phyloP scores from a whole-genome alignment of 148 eudicot genomes.

The Hydrangea macrophylla region DNA sequence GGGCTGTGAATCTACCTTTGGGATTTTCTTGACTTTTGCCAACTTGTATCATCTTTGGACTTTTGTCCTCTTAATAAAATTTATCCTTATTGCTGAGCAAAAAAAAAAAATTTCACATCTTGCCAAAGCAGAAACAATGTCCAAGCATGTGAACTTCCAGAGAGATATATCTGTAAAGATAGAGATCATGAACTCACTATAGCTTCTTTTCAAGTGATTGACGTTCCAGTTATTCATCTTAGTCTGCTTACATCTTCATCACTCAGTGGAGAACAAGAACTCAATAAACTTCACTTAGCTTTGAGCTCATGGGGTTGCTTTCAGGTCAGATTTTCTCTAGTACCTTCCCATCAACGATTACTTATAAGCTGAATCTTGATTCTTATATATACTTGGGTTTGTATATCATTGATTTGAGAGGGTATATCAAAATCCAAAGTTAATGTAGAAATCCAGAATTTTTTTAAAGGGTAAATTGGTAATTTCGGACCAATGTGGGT shows the following conservation, averaged over 20 bases:
- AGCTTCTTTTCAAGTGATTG: slow-evolving; percentile 17
- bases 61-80: no score
- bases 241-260: slow-evolving; percentile 24
- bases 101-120: no score
- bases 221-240: slow-evolving; percentile 23
- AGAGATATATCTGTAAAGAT: slow-evolving; percentile 18
- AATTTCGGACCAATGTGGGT: no score
- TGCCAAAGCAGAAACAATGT: no score
- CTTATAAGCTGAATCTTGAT: no score
- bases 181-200: neutral
- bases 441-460: no score
- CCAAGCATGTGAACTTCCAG: slow-evolving; percentile 31
- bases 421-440: no score
- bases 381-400: neutral
- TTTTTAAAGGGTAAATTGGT: no score
- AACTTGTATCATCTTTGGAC: no score
- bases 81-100: no score
- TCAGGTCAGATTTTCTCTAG: slow-evolving; percentile 18
- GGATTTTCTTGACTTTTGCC: no score
- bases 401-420: neutral
- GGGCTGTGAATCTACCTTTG: no score
- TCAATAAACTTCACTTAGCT: slow-evolving; percentile 23
- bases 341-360: neutral
- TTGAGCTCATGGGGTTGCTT: slow-evolving; percentile 37
- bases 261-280: slow-evolving; percentile 13